Percentiles rank a stretch among this genome's conserved stretches.
phyloP scores from a whole-genome alignment of 23 red algal species.

The Gracilaria gracilis region DNA sequence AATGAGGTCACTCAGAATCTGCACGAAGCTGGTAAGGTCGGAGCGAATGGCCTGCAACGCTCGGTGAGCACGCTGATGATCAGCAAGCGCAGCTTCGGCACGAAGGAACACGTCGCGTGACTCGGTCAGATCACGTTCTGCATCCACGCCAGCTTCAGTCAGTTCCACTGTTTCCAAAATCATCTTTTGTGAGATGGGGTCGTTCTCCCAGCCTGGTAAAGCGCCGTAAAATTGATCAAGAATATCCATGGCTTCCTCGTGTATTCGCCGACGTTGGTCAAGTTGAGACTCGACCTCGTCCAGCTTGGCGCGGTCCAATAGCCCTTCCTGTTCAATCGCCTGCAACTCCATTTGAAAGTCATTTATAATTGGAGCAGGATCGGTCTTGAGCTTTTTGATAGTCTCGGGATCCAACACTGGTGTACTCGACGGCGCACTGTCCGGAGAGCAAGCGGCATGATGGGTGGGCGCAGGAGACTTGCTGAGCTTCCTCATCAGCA shows the following conservation, averaged over 20 bases:
- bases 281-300: constrained; percentile 29
- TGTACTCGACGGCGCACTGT: background rate
- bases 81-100: constrained; percentile 39
- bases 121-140: constrained; percentile 61
- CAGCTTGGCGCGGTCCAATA: constrained; percentile 48
- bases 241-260: constrained; percentile 50
- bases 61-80: constrained; percentile 29
- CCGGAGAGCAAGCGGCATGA: background rate
- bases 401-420: constrained; percentile 47
- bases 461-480: background rate
- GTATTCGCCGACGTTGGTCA: constrained; percentile 21
- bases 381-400: constrained; percentile 37
- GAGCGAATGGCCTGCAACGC: constrained; percentile 34
- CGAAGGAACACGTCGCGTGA: constrained; percentile 25
- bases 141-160: constrained; percentile 65
- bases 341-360: constrained; percentile 46
- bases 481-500: constrained; percentile 55
- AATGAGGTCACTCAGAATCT: constrained; percentile 23
- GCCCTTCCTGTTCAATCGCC: constrained; percentile 25
- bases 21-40: constrained; percentile 28
- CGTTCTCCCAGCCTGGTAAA: constrained; percentile 64
- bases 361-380: constrained; percentile 31
- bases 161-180: constrained; percentile 62
- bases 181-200: constrained; percentile 59
- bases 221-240: constrained; percentile 70